A percentile compares a stretch with the other conserved stretches of the same genome.
Evolutionary conservation across 1,139 yeast genomes (phyloP).

Genomic region (Lodderomyces metapsilosis): DNA sequence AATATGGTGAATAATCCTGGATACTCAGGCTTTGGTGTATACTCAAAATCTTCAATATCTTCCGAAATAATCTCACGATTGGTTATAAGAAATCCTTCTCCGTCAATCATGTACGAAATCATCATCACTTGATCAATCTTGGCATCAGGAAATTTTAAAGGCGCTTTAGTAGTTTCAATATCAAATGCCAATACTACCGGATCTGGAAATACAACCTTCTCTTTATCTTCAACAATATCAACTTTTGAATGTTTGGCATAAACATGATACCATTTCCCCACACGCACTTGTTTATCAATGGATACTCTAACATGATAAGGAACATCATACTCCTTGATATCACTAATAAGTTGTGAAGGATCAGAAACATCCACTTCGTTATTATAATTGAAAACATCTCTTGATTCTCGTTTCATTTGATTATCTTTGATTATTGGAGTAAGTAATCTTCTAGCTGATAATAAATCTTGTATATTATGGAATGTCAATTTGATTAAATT

Average conservation of each 20-base stretch:
- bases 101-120: conserved; percentile 99
- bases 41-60: conserved; percentile 95
- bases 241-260: conserved; percentile 59
- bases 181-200: conserved; percentile 97
- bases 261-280: conserved; percentile 95
- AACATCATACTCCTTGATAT: conserved; percentile 90
- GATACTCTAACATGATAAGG: conserved; percentile 96
- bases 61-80: conserved; percentile 91
- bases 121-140: conserved; percentile 95
- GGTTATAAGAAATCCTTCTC: conserved; percentile 91
- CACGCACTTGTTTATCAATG: conserved; percentile 80
- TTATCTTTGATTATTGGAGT: conserved; percentile 73
- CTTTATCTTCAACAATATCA: conserved; percentile 59
- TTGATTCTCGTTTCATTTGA: conserved; percentile 59
- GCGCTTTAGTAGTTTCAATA: conserved; percentile 96
- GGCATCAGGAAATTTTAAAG: conserved; percentile 93
- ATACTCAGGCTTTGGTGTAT: conserved; percentile 95
- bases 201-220: conserved; percentile 90
- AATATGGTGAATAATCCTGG: conserved; percentile 88
- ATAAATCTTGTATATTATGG: conserved; percentile 71
- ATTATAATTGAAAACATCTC: conserved; percentile 56
- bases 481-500: conserved; percentile 67
- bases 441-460: conserved; percentile 68
- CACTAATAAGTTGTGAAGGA: conserved; percentile 68
- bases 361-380: conserved; percentile 32